phyloP scores from a whole-genome alignment of 2,329 filamentous ascomycete genomes.

The Curvularia spicifera region DNA sequence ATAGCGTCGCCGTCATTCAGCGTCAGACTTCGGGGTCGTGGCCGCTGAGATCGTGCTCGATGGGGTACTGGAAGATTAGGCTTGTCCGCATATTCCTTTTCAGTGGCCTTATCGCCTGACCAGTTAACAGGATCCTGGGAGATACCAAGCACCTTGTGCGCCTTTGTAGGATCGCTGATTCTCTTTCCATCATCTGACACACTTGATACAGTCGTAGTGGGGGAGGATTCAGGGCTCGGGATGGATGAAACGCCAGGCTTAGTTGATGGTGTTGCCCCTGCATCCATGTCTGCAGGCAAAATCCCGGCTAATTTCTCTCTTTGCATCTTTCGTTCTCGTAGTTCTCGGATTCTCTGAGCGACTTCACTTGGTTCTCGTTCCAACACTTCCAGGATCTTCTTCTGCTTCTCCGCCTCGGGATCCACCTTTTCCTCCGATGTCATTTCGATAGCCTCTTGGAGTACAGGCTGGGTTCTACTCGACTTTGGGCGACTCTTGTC shows the following conservation, averaged over 20 bases:
- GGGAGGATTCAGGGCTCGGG: conserved; percentile 37
- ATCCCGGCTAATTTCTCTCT: conserved; percentile 54
- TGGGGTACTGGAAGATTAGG: conserved; percentile 18
- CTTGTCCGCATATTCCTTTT: conserved; percentile 7
- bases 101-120: conserved; percentile 7
- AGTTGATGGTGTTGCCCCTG: conserved; percentile 49
- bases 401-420: conserved; percentile 31
- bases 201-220: conserved; percentile 44
- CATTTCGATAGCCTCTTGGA: conserved; percentile 35
- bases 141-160: conserved; percentile 52
- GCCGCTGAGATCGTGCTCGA: conserved; percentile 29
- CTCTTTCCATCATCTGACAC: conserved; percentile 34
- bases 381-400: conserved; percentile 42
- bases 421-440: conserved; percentile 11
- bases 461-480: conserved; percentile 36
- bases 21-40: conserved; percentile 42
- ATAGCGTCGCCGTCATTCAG: conserved; percentile 44
- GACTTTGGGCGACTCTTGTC: conserved; percentile 35
- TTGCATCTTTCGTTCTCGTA: conserved; percentile 63
- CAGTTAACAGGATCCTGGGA: conserved; percentile 20
- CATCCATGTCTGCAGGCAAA: conserved; percentile 44
- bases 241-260: conserved; percentile 45
- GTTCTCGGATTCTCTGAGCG: conserved; percentile 62
- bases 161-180: conserved; percentile 46
- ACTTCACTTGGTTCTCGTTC: conserved; percentile 61